Conservation (phyloP, 169 alveolate genomes). For the Eimeria mitis region DNA sequence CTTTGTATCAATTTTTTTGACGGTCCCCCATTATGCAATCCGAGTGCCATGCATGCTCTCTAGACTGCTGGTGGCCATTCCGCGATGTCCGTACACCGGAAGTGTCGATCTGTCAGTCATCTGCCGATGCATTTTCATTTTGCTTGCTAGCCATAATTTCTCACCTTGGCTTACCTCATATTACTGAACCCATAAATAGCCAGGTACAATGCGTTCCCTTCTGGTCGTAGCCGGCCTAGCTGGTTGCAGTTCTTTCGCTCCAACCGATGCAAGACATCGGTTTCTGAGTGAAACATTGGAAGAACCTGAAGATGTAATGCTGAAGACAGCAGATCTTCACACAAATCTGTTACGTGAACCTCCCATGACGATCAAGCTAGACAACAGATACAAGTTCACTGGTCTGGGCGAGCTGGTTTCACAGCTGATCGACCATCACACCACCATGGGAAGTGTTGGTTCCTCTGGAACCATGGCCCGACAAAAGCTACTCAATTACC, state of each 20-base stretch:
- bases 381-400: slow-evolving; percentile 72
- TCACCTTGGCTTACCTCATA: slow-evolving; percentile 62
- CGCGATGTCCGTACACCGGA: slow-evolving; percentile 65
- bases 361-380: slow-evolving; percentile 68
- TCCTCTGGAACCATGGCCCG: slow-evolving; percentile 81
- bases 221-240: slow-evolving; percentile 73
- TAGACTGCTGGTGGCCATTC: background rate
- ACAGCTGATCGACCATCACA: slow-evolving; percentile 81
- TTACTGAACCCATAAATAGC: slow-evolving; percentile 46
- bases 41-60: background rate
- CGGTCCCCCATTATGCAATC: background rate
- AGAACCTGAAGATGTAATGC: slow-evolving; percentile 66
- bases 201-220: slow-evolving; percentile 77
- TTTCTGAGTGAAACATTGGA: slow-evolving; percentile 64
- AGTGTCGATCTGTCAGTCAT: background rate
- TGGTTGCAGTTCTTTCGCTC: slow-evolving; percentile 50
- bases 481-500: slow-evolving; percentile 91
- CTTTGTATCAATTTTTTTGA: background rate
- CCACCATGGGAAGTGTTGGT: slow-evolving; percentile 63
- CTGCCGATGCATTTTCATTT: slow-evolving; percentile 40
- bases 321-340: slow-evolving; percentile 70
- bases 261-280: slow-evolving; percentile 68
- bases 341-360: slow-evolving; percentile 68
- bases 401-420: slow-evolving; percentile 77
- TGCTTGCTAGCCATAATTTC: slow-evolving; percentile 68